Evolutionary conservation across 495 filamentous ascomycete species (phyloP).

Genomic region (Trichocladium uniseriatum): DNA sequence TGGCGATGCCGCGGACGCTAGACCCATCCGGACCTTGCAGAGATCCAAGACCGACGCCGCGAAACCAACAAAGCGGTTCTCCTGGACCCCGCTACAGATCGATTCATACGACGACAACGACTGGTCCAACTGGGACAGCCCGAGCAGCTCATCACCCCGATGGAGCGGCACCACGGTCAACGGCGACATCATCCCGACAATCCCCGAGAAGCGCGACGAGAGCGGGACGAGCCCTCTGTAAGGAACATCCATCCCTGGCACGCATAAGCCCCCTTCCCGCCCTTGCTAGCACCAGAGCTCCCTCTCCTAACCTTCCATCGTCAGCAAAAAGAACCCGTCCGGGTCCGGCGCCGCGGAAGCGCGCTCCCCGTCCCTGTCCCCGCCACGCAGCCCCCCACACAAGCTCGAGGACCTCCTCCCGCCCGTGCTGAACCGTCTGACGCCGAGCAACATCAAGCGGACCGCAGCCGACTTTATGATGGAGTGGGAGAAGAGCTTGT

Average conservation of each 20-base stretch:
- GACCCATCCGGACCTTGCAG: slow-evolving; percentile 11
- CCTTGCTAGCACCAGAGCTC: not conserved
- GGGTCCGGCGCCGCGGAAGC: slow-evolving; percentile 5
- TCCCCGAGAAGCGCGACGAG: slow-evolving; percentile 31
- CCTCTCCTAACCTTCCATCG: not conserved
- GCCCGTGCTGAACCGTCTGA: slow-evolving; percentile 53
- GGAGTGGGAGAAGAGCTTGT: slow-evolving; percentile 60
- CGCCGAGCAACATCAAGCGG: slow-evolving; percentile 56
- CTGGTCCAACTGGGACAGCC: slow-evolving; percentile 68
- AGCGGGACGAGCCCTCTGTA: slow-evolving; percentile 31
- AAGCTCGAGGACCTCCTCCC: slow-evolving; percentile 53
- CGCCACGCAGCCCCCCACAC: not conserved
- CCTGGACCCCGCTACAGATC: slow-evolving; percentile 39
- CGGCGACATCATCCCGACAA: slow-evolving; percentile 34
- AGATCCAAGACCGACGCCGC: slow-evolving; percentile 25
- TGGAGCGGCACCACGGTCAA: slow-evolving; percentile 43
- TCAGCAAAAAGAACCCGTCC: slow-evolving; percentile 20
- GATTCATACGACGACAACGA: slow-evolving; percentile 54
- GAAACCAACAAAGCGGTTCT: slow-evolving; percentile 34
- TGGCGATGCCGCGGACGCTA: slow-evolving; percentile 4
- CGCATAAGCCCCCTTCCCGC: not conserved
- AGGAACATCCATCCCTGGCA: slow-evolving; percentile 13
- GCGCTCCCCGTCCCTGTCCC: slow-evolving; percentile 2
- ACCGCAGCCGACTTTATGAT: slow-evolving; percentile 67
- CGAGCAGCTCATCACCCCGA: slow-evolving; percentile 36